phyloP scores from a whole-genome alignment of 108 stramenopile species.

The Cyclotella distinguenda region DNA sequence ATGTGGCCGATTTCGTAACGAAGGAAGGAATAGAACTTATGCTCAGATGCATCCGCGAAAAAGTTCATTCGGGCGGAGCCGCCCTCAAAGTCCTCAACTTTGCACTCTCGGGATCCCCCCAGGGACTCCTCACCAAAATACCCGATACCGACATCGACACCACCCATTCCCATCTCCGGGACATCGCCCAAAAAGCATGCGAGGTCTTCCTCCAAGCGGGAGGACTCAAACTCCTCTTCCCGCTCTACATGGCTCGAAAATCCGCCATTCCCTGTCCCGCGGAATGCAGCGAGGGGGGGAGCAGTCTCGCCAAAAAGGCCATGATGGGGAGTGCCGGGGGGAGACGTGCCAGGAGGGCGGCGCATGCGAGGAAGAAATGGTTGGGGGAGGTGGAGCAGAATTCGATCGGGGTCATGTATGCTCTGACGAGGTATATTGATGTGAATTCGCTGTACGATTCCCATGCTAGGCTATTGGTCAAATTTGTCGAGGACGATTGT shows the following conservation, averaged over 20 bases:
- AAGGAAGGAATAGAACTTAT: constrained; percentile 75
- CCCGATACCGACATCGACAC: background rate
- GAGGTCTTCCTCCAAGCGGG: constrained; percentile 66
- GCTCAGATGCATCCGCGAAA: constrained; percentile 70
- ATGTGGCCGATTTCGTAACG: constrained; percentile 63
- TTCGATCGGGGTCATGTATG: constrained; percentile 62
- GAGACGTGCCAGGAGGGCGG: constrained; percentile 57
- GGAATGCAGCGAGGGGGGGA: constrained; percentile 44
- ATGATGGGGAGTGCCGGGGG: background rate
- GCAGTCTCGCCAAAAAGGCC: constrained; percentile 29
- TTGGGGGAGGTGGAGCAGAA: constrained; percentile 51
- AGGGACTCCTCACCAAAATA: background rate
- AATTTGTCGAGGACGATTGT: constrained; percentile 73
- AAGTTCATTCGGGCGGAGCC: constrained; percentile 68
- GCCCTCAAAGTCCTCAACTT: constrained; percentile 66
- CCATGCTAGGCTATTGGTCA: constrained; percentile 61
- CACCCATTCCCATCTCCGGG: background rate
- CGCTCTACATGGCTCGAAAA: constrained; percentile 62
- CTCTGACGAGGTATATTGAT: constrained; percentile 60
- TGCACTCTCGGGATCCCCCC: constrained; percentile 44
- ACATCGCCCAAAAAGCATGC: constrained; percentile 53
- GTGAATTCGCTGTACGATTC: constrained; percentile 66
- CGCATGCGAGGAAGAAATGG: constrained; percentile 57
- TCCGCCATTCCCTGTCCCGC: constrained; percentile 62
- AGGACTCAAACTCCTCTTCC: constrained; percentile 70